Base-by-base conservation (phyloP, 805 yeast genomes). In the Candida qinlingensis region DNA sequence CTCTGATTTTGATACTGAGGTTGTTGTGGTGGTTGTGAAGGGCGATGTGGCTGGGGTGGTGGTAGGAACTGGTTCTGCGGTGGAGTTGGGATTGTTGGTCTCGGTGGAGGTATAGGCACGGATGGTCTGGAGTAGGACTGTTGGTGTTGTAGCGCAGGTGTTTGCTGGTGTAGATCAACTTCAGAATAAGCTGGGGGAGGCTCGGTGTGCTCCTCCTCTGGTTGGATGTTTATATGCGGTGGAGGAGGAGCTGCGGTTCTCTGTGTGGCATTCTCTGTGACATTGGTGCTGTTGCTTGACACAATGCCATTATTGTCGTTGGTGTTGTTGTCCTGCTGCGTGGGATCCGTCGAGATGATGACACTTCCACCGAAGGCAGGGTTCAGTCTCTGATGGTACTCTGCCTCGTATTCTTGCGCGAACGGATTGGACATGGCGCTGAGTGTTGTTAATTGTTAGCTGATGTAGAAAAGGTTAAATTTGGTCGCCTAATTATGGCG, bases 161-260 rank as follows among this genome's bases (percentile, higher is more conserved):
- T 26, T 10, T 35, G 7, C 36, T 26, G 33, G 26, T 19, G 44
- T 43, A 67, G 56, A 8, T 66, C 63, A 27, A 64, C 53, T 41
- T 63, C 69, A 1, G 69, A 57, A 48, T 71, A 71, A 6, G 62
- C 63, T 2, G 75, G 75, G 3, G 74, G 74, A 5, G 64, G 66
- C 38, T 61, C 68, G 8, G 41, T 53, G 1, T 44, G 47, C 55
- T 55, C 42, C 56, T 56, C 41, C 12, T 35, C 13, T 13, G 31
- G 35, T 11, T 29, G 35, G 57, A 47, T 19, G 2, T 7, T 26
- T n/a, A 29, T 42, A 6, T 29, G 37, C 7, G 45, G 45, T 19
- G 47, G 47, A 6, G 39, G 37, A 29, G 37, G 47, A 9, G 37
- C 30, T 19, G 41, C 31, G 7, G 37, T 39, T 33, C 35, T 28